Conservation (phyloP, 2,329 filamentous ascomycete species). For the Fusarium sp. region DNA sequence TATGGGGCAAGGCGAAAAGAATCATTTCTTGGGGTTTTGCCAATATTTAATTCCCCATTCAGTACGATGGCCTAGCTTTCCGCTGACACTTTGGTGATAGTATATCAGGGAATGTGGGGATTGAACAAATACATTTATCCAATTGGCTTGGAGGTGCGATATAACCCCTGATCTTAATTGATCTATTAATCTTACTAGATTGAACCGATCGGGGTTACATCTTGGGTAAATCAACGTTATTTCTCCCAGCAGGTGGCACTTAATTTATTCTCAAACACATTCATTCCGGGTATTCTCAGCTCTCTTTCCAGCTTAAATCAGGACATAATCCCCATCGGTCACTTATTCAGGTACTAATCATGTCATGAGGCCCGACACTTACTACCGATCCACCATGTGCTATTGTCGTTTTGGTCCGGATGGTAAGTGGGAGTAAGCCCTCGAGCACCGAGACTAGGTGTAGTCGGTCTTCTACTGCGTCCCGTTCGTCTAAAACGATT, state of each 20-base stretch:
- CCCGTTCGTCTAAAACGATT: too few species aligned
- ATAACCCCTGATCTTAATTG: background rate
- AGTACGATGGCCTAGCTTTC: background rate
- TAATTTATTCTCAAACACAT: background rate
- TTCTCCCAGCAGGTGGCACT: background rate
- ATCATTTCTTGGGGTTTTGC: background rate
- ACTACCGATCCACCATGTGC: background rate
- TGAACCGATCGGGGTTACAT: background rate
- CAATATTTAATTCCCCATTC: background rate
- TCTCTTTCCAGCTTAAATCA: background rate
- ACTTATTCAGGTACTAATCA: background rate
- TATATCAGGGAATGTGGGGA: background rate
- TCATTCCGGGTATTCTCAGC: background rate
- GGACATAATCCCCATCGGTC: background rate
- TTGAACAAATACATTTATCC: background rate
- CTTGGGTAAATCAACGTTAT: background rate
- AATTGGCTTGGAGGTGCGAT: background rate
- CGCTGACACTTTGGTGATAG: background rate
- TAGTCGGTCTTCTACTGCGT: too few species aligned
- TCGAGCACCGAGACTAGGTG: too few species aligned
- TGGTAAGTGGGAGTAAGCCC: background rate
- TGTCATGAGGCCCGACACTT: background rate
- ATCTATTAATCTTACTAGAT: constrained; percentile 1
- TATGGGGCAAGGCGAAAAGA: background rate
- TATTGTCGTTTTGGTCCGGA: background rate